Evolutionary conservation across 2,329 filamentous ascomycete species (phyloP).

Genomic region (Colletotrichum kahawae): DNA sequence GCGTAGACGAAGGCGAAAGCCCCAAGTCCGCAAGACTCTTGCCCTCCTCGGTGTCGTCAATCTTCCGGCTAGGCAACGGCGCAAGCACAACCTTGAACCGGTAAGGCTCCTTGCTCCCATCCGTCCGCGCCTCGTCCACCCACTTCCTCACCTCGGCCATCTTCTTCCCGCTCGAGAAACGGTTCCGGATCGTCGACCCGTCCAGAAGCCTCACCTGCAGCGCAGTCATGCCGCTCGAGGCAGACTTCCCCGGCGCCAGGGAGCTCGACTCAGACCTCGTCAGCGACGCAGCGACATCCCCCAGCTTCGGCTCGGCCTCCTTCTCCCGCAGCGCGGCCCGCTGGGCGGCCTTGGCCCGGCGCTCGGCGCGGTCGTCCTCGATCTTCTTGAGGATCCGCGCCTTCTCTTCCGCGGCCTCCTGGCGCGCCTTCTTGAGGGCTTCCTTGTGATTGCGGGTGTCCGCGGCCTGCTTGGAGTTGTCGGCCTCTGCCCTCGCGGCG

Average conservation of each 20-base stretch:
- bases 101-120: constrained; percentile 67
- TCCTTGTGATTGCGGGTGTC: constrained; percentile 54
- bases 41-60: constrained; percentile 78
- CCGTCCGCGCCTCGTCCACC: constrained; percentile 70
- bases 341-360: constrained; percentile 61
- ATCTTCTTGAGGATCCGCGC: constrained; percentile 76
- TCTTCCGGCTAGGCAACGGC: constrained; percentile 75
- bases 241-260: constrained; percentile 29
- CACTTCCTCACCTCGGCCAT: constrained; percentile 76
- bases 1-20: constrained; percentile 78
- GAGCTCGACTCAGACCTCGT: constrained; percentile 37
- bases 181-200: constrained; percentile 76
- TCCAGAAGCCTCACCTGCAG: constrained; percentile 86
- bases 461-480: constrained; percentile 30
- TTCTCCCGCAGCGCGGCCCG: constrained; percentile 45
- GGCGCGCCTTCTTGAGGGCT: constrained; percentile 66
- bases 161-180: constrained; percentile 67
- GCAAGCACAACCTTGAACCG: constrained; percentile 84
- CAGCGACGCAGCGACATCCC: constrained; percentile 33
- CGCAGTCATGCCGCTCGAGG: constrained; percentile 42
- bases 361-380: constrained; percentile 75
- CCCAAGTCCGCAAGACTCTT: constrained; percentile 72
- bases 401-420: constrained; percentile 71
- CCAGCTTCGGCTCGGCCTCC: constrained; percentile 28
- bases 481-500: constrained; percentile 47